These are phyloP conservation scores for Colletotrichum lindemuthianum DNA, from an alignment of 2,329 filamentous ascomycete species.

Conservation along the genomic window DNA sequence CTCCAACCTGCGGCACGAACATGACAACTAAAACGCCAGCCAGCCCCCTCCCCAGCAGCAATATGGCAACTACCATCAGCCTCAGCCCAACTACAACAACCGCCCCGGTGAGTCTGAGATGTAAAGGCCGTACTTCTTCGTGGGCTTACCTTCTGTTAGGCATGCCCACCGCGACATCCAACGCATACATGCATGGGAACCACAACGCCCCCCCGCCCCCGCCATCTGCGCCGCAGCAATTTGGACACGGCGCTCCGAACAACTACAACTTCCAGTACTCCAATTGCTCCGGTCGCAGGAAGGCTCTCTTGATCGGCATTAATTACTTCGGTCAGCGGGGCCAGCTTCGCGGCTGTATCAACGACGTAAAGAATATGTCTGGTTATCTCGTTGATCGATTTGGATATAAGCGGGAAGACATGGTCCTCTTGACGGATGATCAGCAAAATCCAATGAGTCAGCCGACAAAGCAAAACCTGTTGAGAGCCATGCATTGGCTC, in stretches of 20 bases:
- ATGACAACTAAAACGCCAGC: constrained; percentile 35
- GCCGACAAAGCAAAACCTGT: constrained; percentile 93
- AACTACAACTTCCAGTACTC: constrained; percentile 91
- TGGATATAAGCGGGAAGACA: constrained; percentile 93
- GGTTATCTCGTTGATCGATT: constrained; percentile 88
- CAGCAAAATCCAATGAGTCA: constrained; percentile 98
- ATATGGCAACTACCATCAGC: constrained; percentile 54
- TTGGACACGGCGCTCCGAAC: constrained; percentile 82
- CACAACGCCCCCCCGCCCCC: constrained; percentile 72
- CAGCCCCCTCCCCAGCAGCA: constrained; percentile 53
- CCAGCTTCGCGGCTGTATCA: constrained; percentile 92
- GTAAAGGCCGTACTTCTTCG: neutral
- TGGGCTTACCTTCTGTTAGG: constrained; percentile 41
- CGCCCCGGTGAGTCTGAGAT: constrained; percentile 55
- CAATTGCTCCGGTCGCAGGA: constrained; percentile 86
- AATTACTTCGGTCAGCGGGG: constrained; percentile 96
- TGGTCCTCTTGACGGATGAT: constrained; percentile 96
- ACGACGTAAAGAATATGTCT: constrained; percentile 98
- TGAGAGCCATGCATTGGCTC: constrained; percentile 97
- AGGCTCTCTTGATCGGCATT: constrained; percentile 92
- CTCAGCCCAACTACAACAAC: constrained; percentile 58
- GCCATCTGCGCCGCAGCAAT: constrained; percentile 73
- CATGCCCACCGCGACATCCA: constrained; percentile 57
- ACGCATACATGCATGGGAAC: constrained; percentile 67
- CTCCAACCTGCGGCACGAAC: neutral